Evolutionary conservation across 2,329 filamentous ascomycete species (phyloP).

Genomic region (Penicillium sp.): DNA sequence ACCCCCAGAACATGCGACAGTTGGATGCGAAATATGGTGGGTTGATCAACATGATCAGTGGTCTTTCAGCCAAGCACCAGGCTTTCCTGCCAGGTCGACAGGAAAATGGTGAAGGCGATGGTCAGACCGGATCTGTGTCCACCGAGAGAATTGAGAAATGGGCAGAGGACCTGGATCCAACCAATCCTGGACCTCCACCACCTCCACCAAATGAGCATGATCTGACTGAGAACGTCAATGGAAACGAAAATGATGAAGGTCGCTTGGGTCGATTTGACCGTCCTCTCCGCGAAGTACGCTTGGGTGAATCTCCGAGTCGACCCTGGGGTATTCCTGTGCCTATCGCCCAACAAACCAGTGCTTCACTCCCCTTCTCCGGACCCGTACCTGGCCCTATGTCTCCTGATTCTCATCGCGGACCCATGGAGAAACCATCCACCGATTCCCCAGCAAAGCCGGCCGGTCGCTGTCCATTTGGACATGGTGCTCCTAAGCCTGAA

Average conservation of each 20-base stretch:
- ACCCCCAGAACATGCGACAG: slow-evolving; percentile 80
- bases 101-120: slow-evolving; percentile 30
- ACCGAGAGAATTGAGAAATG: slow-evolving; percentile 79
- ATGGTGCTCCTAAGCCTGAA: slow-evolving; percentile 22
- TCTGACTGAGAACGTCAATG: slow-evolving; percentile 42
- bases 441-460: slow-evolving; percentile 21
- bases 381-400: slow-evolving; percentile 19
- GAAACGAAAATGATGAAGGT: slow-evolving; percentile 50
- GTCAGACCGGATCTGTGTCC: slow-evolving; percentile 47
- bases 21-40: slow-evolving; percentile 93
- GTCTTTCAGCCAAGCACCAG: slow-evolving; percentile 82
- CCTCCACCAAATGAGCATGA: slow-evolving; percentile 45
- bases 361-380: slow-evolving; percentile 30
- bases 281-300: slow-evolving; percentile 81
- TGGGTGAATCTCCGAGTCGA: slow-evolving; percentile 88
- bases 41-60: slow-evolving; percentile 91
- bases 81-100: slow-evolving; percentile 69
- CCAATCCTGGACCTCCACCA: slow-evolving; percentile 36
- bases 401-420: slow-evolving; percentile 16
- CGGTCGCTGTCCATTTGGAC: slow-evolving; percentile 39
- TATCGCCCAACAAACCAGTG: slow-evolving; percentile 41
- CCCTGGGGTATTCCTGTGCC: slow-evolving; percentile 92
- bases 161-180: slow-evolving; percentile 72
- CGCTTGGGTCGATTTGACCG: slow-evolving; percentile 78
- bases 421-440: slow-evolving; percentile 10